Evolutionary conservation across 305 asterid genomes (phyloP).

Genomic region (Lippia alba): DNA sequence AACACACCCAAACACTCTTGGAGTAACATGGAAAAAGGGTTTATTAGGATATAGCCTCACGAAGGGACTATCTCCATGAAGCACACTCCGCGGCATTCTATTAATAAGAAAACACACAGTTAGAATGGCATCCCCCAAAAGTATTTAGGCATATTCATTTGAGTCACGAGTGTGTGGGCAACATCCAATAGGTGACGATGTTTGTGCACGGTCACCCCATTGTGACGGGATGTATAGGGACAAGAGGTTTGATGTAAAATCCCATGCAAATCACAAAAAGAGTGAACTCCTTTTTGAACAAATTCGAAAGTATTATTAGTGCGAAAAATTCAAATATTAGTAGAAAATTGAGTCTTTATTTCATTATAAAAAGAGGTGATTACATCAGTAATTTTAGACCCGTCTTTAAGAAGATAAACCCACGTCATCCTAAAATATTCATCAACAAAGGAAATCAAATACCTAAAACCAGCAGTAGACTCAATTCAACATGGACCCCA

Average conservation of each 20-base stretch:
- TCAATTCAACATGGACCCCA: too few relatives aligned
- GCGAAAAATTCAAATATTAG: background rate
- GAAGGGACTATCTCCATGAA: background rate
- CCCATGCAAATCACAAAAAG: background rate
- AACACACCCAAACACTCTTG: background rate
- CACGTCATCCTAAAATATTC: too few relatives aligned
- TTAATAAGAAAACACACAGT: background rate
- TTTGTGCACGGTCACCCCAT: background rate
- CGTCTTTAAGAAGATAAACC: too few relatives aligned
- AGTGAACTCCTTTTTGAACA: background rate
- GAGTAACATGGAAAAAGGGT: background rate
- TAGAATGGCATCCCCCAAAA: background rate
- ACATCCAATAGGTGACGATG: background rate
- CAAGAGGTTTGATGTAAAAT: background rate
- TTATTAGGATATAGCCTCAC: background rate
- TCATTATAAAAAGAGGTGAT: background rate
- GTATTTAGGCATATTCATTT: background rate
- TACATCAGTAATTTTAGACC: background rate
- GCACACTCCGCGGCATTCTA: background rate
- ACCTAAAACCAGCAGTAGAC: too few relatives aligned
- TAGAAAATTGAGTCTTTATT: background rate
- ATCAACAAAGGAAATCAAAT: too few relatives aligned
- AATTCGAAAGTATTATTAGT: background rate
- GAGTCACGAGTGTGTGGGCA: background rate
- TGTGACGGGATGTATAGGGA: background rate